phyloP scores from a whole-genome alignment of 108 stramenopile genomes.

The Cyclotella choctawhatcheeana region DNA sequence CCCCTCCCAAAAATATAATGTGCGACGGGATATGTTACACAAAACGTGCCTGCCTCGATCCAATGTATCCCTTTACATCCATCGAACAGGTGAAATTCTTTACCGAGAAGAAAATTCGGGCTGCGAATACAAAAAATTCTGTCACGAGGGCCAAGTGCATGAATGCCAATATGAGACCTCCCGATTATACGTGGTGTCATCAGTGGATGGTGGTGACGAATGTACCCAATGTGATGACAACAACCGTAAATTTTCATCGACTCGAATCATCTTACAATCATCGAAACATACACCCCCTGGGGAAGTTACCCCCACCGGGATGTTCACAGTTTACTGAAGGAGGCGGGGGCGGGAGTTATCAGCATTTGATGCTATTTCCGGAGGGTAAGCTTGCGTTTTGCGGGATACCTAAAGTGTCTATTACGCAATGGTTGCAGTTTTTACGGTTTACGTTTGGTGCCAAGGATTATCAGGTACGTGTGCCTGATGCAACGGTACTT shows the following conservation, averaged over 20 bases:
- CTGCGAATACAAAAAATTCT: not conserved
- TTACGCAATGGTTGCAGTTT: slow-evolving; percentile 60
- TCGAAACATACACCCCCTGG: slow-evolving; percentile 5
- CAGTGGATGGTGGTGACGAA: slow-evolving; percentile 17
- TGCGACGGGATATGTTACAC: slow-evolving; percentile 22
- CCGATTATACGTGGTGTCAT: slow-evolving; percentile 17
- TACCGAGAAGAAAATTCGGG: not conserved
- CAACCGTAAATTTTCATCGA: slow-evolving; percentile 2
- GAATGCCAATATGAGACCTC: slow-evolving; percentile 5
- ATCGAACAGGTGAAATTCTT: slow-evolving; percentile 1
- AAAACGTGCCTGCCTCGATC: slow-evolving; percentile 10
- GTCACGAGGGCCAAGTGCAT: not conserved
- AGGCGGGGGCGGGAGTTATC: slow-evolving; percentile 20
- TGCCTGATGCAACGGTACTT: not conserved
- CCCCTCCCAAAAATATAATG: slow-evolving; percentile 1
- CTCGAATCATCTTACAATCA: slow-evolving; percentile 12
- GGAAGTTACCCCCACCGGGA: slow-evolving; percentile 20
- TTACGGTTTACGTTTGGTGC: slow-evolving; percentile 53
- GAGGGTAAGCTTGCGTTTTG: slow-evolving; percentile 61
- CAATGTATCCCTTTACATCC: slow-evolving; percentile 4
- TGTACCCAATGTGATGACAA: not conserved
- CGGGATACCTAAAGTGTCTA: slow-evolving; percentile 54
- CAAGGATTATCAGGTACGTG: slow-evolving; percentile 43
- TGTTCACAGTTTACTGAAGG: slow-evolving; percentile 15
- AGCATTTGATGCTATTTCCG: slow-evolving; percentile 51